Evolutionary conservation across 495 filamentous ascomycete species (phyloP), one percentile per base, ranked within the genome.

Genomic region (Thermothielavioides terrestris): DNA sequence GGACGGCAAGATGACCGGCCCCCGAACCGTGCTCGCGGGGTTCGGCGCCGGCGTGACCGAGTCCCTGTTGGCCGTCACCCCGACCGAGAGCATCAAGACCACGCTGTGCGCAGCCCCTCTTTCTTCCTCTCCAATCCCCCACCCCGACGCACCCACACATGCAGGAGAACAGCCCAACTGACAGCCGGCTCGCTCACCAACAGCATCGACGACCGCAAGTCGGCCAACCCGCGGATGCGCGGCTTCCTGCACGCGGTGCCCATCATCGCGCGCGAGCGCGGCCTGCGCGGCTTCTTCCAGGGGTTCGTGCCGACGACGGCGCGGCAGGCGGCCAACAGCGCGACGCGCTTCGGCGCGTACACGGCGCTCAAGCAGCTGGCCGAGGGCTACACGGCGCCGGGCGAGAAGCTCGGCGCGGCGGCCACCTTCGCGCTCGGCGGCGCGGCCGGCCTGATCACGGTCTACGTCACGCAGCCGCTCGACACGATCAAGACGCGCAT

Each of bases 11-110:
- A 83, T 97, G 28, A 89, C 88, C 2, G 90, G 92, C 1, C 90
- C 90, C 3, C 77, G 80, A 52, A 97, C 89, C 9, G 92, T 97
- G 9, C 77, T 97, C 50, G 89, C 90, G 30, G 92, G 92, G 6
- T 94, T 98, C 65, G 88, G 91, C 46, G 92, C 92, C 21, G 92
- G 92, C 15, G 84, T 92, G 52, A 97, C 89, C 0, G 92, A 98
- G 68, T 94, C 88, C 2, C 68, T 97, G 22, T 67, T 98, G 1
- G 92, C 92, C 7, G 92, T 98, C 28, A 98, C 92, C 3, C 92
- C 92, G 0, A 96, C 95, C 57, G 92, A 98, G 70, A 92, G 86
- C 64, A 96, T 98, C 65, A 98, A 98, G 71, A 98, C 92, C 26
- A 89, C 88, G 55, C 64, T 96, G 83, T 88, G 56, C 35, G 75